Conservation (phyloP, 179 eudicot species). For the Silene noctiflora region DNA sequence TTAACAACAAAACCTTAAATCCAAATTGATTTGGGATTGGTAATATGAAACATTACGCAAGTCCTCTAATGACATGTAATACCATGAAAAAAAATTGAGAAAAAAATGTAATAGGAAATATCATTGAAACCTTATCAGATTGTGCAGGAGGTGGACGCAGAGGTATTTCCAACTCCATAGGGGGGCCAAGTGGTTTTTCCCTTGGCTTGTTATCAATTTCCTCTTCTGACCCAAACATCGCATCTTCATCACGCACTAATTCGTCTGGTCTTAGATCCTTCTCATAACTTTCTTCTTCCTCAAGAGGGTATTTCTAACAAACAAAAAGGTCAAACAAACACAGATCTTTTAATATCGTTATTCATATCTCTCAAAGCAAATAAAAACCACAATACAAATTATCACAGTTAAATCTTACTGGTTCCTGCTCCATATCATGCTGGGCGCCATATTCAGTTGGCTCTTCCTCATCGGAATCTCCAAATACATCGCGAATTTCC, state of each 20-base stretch:
- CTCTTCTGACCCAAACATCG: constrained; percentile 60
- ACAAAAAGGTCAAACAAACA: constrained; percentile 9
- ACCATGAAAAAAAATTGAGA: no score
- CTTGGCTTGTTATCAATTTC: constrained; percentile 63
- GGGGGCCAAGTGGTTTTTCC: constrained; percentile 93
- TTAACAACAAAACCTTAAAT: not conserved
- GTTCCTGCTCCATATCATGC: constrained; percentile 62
- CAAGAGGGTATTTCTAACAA: constrained; percentile 65
- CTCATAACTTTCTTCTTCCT: constrained; percentile 76
- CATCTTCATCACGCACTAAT: constrained; percentile 80
- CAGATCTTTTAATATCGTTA: not conserved
- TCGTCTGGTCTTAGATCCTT: constrained; percentile 77
- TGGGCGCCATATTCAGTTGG: constrained; percentile 64
- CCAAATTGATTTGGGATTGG: no score
- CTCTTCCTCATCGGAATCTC: constrained; percentile 97
- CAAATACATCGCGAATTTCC: constrained; percentile 97
- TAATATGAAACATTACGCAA: no score
- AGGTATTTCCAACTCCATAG: constrained; percentile 86
- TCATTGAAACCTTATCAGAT: constrained; percentile 57
- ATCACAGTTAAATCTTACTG: constrained; percentile 39
- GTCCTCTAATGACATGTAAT: no score
- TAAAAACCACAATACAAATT: not conserved
- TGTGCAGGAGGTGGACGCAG: constrained; percentile 81
- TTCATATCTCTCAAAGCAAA: constrained; percentile 9
- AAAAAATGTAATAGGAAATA: no score